phyloP scores from a whole-genome alignment of 2,329 filamentous ascomycete genomes.

The Colletotrichum sp. region DNA sequence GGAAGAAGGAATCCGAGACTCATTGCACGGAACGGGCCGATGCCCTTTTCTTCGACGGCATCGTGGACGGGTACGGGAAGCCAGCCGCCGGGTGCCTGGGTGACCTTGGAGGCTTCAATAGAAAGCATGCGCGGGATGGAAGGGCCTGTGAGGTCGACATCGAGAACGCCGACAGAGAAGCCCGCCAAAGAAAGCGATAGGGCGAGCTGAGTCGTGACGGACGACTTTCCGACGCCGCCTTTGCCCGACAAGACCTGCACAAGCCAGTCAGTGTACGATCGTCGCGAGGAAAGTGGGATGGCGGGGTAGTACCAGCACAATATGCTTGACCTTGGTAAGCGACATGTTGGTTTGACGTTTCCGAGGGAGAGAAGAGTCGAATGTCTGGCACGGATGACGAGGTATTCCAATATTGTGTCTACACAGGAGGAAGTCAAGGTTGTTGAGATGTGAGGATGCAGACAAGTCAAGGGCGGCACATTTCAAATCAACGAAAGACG shows the following conservation, averaged over 20 bases:
- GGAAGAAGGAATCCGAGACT: slow-evolving; percentile 90
- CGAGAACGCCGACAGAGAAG: slow-evolving; percentile 90
- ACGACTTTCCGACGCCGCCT: slow-evolving; percentile 97
- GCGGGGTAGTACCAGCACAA: slow-evolving; percentile 67
- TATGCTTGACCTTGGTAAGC: slow-evolving; percentile 74
- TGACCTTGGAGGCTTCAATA: slow-evolving; percentile 87
- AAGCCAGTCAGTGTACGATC: background rate
- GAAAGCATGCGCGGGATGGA: slow-evolving; percentile 95
- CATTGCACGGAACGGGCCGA: slow-evolving; percentile 81
- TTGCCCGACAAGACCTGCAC: slow-evolving; percentile 87
- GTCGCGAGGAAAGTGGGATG: background rate
- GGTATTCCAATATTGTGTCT: background rate
- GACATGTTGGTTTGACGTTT: slow-evolving; percentile 53
- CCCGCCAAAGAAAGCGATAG: slow-evolving; percentile 86
- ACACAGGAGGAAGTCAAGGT: background rate
- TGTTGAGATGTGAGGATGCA: background rate
- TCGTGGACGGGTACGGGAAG: slow-evolving; percentile 85
- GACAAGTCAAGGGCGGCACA: slow-evolving; percentile 2
- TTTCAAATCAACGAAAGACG: background rate
- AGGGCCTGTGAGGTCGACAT: slow-evolving; percentile 94
- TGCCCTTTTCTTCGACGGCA: slow-evolving; percentile 50
- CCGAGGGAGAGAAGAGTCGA: background rate
- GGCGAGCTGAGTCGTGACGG: slow-evolving; percentile 94
- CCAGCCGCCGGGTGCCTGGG: slow-evolving; percentile 91
- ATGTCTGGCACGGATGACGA: background rate